Percentiles rank a stretch among this genome's conserved stretches.
Evolutionary conservation across 352 stramenopile genomes (phyloP).

Genomic region (Pythium oligandrum): DNA sequence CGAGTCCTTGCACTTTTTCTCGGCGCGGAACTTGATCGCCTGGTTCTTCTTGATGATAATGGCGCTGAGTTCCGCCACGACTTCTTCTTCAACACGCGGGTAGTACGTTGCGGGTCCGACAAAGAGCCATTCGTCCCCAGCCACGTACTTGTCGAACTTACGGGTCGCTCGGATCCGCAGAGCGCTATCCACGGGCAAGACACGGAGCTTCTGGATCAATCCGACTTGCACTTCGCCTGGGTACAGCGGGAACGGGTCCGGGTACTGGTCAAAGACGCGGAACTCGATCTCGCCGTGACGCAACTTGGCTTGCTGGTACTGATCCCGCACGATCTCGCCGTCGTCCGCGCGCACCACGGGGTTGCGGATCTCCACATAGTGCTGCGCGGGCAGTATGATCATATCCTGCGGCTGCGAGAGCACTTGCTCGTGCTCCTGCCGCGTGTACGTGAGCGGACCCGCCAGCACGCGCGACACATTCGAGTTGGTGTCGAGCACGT

Average conservation of each 20-base stretch:
- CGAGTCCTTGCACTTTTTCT: slow-evolving; percentile 77
- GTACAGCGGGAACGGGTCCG: slow-evolving; percentile 75
- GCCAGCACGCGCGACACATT: slow-evolving; percentile 79
- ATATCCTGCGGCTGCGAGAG: slow-evolving; percentile 58
- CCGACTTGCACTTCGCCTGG: slow-evolving; percentile 62
- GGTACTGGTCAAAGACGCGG: slow-evolving; percentile 67
- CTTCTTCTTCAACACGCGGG: slow-evolving; percentile 67
- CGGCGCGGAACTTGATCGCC: slow-evolving; percentile 71
- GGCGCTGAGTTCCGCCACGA: slow-evolving; percentile 42
- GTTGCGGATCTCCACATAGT: slow-evolving; percentile 77
- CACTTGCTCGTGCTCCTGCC: slow-evolving; percentile 75
- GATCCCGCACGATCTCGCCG: slow-evolving; percentile 47
- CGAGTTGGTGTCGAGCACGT: slow-evolving; percentile 83
- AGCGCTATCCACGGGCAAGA: slow-evolving; percentile 58
- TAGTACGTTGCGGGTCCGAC: slow-evolving; percentile 69
- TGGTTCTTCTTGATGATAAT: slow-evolving; percentile 80
- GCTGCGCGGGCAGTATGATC: slow-evolving; percentile 70
- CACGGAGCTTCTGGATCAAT: slow-evolving; percentile 41
- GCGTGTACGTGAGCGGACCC: slow-evolving; percentile 72
- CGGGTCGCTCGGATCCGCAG: slow-evolving; percentile 60
- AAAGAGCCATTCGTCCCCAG: slow-evolving; percentile 77
- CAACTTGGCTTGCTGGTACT: slow-evolving; percentile 73
- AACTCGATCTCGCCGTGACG: slow-evolving; percentile 77
- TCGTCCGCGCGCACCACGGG: slow-evolving; percentile 48
- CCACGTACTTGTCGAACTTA: slow-evolving; percentile 47